phyloP scores from a whole-genome alignment of 352 stramenopile genomes.

The Phytophthora chlamydospora region DNA sequence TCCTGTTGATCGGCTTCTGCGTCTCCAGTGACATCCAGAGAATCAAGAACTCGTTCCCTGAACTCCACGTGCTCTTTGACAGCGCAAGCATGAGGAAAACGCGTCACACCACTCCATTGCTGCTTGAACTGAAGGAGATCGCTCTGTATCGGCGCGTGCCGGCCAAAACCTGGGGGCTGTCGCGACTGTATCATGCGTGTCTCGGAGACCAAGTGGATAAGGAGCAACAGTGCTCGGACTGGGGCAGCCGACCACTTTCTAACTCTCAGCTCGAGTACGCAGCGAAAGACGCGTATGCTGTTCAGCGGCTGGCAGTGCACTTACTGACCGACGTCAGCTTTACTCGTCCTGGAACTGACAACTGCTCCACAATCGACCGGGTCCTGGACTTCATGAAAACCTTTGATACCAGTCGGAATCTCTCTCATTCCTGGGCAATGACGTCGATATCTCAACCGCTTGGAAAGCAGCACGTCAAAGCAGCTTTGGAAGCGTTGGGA shows the following conservation, averaged over 20 bases:
- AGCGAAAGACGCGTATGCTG: constrained; percentile 57
- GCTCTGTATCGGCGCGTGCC: constrained; percentile 56
- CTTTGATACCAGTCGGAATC: constrained; percentile 13
- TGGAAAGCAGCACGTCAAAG: constrained; percentile 45
- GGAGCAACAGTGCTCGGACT: constrained; percentile 72
- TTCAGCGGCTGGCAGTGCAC: constrained; percentile 49
- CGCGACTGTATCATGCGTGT: constrained; percentile 46
- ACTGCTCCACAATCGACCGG: constrained; percentile 1
- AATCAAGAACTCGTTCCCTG: constrained; percentile 59
- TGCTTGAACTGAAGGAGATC: constrained; percentile 64
- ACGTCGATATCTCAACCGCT: constrained; percentile 19
- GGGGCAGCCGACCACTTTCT: constrained; percentile 51
- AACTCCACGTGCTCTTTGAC: constrained; percentile 19
- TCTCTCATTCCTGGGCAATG: constrained; percentile 15
- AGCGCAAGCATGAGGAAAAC: neutral
- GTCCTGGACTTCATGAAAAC: constrained; percentile 19
- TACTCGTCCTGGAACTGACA: constrained; percentile 7
- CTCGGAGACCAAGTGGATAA: constrained; percentile 56
- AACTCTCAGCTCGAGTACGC: constrained; percentile 56
- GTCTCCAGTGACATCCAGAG: constrained; percentile 56
- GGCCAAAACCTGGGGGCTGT: constrained; percentile 59
- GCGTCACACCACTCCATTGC: constrained; percentile 10
- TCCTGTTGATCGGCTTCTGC: constrained; percentile 62
- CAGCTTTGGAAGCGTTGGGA: constrained; percentile 31
- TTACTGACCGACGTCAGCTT: constrained; percentile 51